A percentile compares a stretch with the other conserved stretches of the same genome.
Evolutionary conservation across 2,329 filamentous ascomycete genomes (phyloP).

Genomic region (Scedosporium boydii): DNA sequence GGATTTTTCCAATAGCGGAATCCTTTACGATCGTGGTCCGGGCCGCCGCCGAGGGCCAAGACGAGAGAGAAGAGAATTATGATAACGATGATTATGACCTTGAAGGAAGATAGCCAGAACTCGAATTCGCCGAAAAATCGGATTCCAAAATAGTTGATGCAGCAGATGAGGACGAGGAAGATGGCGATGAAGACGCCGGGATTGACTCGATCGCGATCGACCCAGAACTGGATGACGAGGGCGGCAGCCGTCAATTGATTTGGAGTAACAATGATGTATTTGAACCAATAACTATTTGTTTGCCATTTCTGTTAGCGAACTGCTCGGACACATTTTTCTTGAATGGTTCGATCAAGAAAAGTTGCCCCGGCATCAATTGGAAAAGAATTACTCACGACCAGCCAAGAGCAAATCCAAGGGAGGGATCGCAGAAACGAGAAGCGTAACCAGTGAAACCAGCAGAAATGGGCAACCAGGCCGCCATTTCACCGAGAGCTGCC

Average conservation of each 20-base stretch:
- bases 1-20: constrained; percentile 59
- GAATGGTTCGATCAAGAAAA: background rate
- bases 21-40: constrained; percentile 50
- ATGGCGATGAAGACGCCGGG: constrained; percentile 72
- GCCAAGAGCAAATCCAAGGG: constrained; percentile 69
- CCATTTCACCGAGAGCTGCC: constrained; percentile 76
- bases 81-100: constrained; percentile 56
- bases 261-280: constrained; percentile 80
- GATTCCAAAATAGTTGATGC: constrained; percentile 63
- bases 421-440: constrained; percentile 68
- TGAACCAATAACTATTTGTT: constrained; percentile 45
- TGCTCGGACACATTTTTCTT: background rate
- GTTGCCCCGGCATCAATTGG: background rate
- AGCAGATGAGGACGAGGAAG: constrained; percentile 52
- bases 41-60: constrained; percentile 56
- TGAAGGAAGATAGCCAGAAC: constrained; percentile 56
- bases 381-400: constrained; percentile 45
- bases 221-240: constrained; percentile 72
- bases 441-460: constrained; percentile 78
- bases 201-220: constrained; percentile 55
- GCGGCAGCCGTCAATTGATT: constrained; percentile 78
- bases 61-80: constrained; percentile 57
- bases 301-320: constrained; percentile 8
- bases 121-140: constrained; percentile 58
- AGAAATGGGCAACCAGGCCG: constrained; percentile 67